Evolutionary conservation across 768 basidiomycete species (phyloP), one percentile per base, ranked within the genome.

Genomic region (Tricholoma furcatifolium): DNA sequence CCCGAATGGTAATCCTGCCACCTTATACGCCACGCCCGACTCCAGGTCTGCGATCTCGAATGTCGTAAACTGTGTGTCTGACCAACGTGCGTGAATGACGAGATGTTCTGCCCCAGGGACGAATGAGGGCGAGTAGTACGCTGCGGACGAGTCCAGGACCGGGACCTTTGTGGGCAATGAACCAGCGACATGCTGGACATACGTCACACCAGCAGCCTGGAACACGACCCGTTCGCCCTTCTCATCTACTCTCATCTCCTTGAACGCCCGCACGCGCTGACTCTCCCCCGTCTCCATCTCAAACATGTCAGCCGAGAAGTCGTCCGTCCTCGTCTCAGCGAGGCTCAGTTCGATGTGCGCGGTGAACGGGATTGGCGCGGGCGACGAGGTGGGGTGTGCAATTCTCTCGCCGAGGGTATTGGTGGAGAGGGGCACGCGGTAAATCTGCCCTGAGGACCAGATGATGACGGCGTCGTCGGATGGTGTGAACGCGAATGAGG

Each of bases 361-460:
- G 1, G 59, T 75, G 71, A 88, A 88, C 4, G 68, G 75, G 38
- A 88, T 78, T 21, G 76, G 74, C 30, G 58, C 67, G 4, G 85
- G 82, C 30, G 65, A 38, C 1, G 27, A 27, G 27, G 73, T 71
- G 14, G 57, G 59, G 43, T 60, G 68, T 9, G 68, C 69, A 9
- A 82, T 60, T 43, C 73, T 78, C 60, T 89, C 88, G 18, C 84
- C 83, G 14, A 62, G 62, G 2, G 59, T 44, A 59, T 86, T 85
- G n/a, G 62, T 63, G 4, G 69, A 57, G 24, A 88, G 68, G 14
- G 87, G 86, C 10, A 89, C 74, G 12, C 70, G 73, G 63, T 82
- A 80, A 21, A 89, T 87, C 52, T 86, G 79, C 2, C 87, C 87
- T 1, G 84, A 79, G 4, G 87, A 84, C 87, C 87, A 89, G 51